These are phyloP conservation scores for Sporisorium iseilematis-ciliati DNA, from an alignment of 1,284 basidiomycete species.

Conservation along the genomic window DNA sequence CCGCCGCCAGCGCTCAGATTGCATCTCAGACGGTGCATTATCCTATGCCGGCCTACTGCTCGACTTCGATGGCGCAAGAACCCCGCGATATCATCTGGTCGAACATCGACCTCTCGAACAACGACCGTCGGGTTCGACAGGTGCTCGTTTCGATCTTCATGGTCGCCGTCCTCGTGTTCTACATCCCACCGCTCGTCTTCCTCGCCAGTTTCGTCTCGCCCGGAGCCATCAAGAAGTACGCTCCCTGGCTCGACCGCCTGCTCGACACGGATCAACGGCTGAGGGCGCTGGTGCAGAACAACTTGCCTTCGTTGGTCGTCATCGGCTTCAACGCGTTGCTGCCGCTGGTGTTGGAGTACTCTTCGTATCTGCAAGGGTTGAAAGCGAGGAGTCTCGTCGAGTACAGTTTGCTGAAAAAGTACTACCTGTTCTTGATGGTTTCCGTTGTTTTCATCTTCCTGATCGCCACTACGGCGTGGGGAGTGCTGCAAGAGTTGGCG, in stretches of 20 bases:
- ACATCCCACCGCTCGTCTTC: slow-evolving; percentile 71
- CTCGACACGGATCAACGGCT: slow-evolving; percentile 85
- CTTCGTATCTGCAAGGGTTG: slow-evolving; percentile 84
- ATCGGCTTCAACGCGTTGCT: slow-evolving; percentile 88
- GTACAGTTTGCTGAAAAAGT: slow-evolving; percentile 88
- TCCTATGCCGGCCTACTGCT: slow-evolving; percentile 59
- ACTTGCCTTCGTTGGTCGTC: slow-evolving; percentile 88
- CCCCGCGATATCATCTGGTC: slow-evolving; percentile 96
- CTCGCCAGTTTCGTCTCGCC: slow-evolving; percentile 88
- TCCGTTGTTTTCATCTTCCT: slow-evolving; percentile 97
- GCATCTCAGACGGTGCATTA: slow-evolving; percentile 85
- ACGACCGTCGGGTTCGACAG: slow-evolving; percentile 61
- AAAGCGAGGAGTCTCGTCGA: slow-evolving; percentile 91
- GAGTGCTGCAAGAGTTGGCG: slow-evolving; percentile 73
- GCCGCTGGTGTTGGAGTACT: slow-evolving; percentile 90
- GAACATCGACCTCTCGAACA: slow-evolving; percentile 78
- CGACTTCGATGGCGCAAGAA: slow-evolving; percentile 79
- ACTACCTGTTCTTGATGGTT: slow-evolving; percentile 86
- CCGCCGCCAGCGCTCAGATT: slow-evolving; percentile 92
- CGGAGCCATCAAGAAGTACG: slow-evolving; percentile 87
- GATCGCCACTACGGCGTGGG: slow-evolving; percentile 88
- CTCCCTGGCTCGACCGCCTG: slow-evolving; percentile 82
- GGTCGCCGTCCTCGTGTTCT: slow-evolving; percentile 75
- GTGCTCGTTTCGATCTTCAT: slow-evolving; percentile 73
- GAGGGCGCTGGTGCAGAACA: slow-evolving; percentile 89